Evolutionary conservation across 2,329 filamentous ascomycete species (phyloP).

Genomic region (Mollisia scopiformis): DNA sequence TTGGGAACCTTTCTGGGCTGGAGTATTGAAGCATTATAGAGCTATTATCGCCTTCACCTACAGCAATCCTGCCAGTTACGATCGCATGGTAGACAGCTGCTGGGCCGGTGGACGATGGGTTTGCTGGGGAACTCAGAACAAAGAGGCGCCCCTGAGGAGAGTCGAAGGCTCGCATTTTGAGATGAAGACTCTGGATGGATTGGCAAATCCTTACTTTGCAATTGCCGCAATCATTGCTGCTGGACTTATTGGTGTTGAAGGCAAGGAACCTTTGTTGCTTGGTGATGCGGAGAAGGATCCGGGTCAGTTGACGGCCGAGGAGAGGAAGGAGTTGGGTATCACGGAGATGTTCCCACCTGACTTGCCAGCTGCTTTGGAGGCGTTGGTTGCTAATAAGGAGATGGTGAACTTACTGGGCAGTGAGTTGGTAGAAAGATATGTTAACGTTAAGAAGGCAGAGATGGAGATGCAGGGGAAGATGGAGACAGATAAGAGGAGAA

Average conservation of each 20-base stretch:
- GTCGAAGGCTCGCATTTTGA: conserved; percentile 74
- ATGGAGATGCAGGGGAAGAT: conserved; percentile 53
- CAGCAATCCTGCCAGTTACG: conserved; percentile 68
- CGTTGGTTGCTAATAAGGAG: conserved; percentile 50
- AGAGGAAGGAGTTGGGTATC: conserved; percentile 57
- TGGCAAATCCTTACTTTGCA: conserved; percentile 78
- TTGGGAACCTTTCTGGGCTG: conserved; percentile 72
- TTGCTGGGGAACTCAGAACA: conserved; percentile 81
- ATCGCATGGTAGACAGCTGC: conserved; percentile 65
- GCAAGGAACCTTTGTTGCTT: conserved; percentile 47
- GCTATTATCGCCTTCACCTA: conserved; percentile 72
- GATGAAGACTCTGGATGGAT: conserved; percentile 75
- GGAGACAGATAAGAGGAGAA: conserved; percentile 47
- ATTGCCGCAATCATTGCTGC: conserved; percentile 62
- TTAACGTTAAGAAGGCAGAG: conserved; percentile 62
- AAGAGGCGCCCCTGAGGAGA: conserved; percentile 73
- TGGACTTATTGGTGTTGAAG: conserved; percentile 57
- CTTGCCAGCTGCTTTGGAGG: conserved; percentile 57
- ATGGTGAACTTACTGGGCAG: conserved; percentile 50
- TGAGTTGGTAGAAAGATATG: conserved; percentile 58
- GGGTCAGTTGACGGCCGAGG: conserved; percentile 47
- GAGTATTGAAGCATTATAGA: conserved; percentile 67
- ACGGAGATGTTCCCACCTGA: conserved; percentile 54
- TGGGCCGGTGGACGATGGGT: conserved; percentile 84
- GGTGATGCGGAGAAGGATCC: conserved; percentile 60